Conservation (phyloP, 257 asterid genomes). For the Solanum bukasovii region DNA sequence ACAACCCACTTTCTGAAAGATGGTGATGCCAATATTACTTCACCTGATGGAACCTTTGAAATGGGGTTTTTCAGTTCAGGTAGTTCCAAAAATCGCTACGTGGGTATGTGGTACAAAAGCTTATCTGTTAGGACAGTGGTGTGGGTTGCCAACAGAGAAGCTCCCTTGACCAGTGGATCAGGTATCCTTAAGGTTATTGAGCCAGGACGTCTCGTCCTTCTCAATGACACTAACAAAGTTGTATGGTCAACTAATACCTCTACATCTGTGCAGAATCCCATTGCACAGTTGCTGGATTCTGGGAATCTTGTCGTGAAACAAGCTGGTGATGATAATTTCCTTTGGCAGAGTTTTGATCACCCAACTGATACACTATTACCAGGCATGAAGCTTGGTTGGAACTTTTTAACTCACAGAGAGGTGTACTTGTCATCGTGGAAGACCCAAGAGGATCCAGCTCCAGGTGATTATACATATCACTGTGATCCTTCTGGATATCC, state of each 20-base stretch:
- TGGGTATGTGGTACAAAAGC: background rate
- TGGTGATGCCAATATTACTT: background rate
- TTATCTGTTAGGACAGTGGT: background rate
- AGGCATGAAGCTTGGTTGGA: no score
- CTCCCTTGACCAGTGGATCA: background rate
- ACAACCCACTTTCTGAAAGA: background rate
- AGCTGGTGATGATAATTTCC: no score
- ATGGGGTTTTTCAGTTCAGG: background rate
- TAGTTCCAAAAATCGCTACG: background rate
- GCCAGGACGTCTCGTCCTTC: no score
- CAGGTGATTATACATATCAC: conserved; percentile 11
- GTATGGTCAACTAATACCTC: no score
- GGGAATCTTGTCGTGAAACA: no score
- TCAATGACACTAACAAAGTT: accelerated
- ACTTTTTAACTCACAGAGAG: background rate
- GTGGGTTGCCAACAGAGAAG: background rate
- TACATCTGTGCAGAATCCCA: no score
- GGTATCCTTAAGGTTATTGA: background rate
- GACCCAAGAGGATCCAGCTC: conserved; percentile 24
- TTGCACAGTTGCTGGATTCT: no score
- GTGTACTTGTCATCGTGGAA: conserved; percentile 27
- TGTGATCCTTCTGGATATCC: conserved; percentile 1
- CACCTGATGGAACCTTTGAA: background rate
- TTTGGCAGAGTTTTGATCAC: no score
- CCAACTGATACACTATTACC: no score